Conservation (phyloP, 495 filamentous ascomycete genomes). For the Diplogelasinospora grovesii region DNA sequence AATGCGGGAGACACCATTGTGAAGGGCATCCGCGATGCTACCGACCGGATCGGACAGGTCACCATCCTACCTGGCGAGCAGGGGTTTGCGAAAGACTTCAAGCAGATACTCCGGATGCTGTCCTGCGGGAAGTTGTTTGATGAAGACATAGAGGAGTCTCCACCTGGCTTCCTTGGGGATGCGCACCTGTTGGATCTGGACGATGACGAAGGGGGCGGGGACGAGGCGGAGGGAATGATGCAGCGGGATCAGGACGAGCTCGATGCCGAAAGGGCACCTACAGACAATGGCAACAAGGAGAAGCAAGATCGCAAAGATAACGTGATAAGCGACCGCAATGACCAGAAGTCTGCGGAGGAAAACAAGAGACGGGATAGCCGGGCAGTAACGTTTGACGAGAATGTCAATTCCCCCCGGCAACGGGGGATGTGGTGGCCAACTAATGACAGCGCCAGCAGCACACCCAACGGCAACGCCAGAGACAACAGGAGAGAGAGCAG, state of each 20-base stretch:
- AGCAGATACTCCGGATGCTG: conserved; percentile 25
- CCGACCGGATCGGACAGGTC: conserved; percentile 61
- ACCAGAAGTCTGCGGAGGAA: conserved; percentile 1
- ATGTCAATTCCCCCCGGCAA: too few species aligned
- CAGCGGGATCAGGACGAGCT: conserved; percentile 13
- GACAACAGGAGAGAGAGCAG: not conserved
- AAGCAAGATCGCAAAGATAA: conserved; percentile 9
- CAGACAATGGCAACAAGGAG: conserved; percentile 2
- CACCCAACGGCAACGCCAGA: not conserved
- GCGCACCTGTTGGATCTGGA: conserved; percentile 15
- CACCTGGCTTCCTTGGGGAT: conserved; percentile 40
- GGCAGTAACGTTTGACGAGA: conserved; percentile 3
- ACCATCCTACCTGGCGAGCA: conserved; percentile 71
- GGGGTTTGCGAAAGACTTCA: conserved; percentile 38
- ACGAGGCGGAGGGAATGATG: conserved; percentile 8
- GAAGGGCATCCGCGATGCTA: conserved; percentile 59
- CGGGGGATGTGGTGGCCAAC: not conserved
- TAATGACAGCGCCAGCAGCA: not conserved
- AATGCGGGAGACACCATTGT: conserved; percentile 79
- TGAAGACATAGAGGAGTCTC: conserved; percentile 23
- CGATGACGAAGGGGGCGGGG: conserved; percentile 14
- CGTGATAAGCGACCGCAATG: conserved; percentile 18
- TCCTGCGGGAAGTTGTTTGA: conserved; percentile 33
- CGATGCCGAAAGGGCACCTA: conserved; percentile 10
- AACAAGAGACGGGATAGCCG: conserved; percentile 7